A percentile compares a stretch with the other conserved stretches of the same genome.
Evolutionary conservation across 2,329 filamentous ascomycete species (phyloP).

Genomic region (Colletotrichum gigasporum): DNA sequence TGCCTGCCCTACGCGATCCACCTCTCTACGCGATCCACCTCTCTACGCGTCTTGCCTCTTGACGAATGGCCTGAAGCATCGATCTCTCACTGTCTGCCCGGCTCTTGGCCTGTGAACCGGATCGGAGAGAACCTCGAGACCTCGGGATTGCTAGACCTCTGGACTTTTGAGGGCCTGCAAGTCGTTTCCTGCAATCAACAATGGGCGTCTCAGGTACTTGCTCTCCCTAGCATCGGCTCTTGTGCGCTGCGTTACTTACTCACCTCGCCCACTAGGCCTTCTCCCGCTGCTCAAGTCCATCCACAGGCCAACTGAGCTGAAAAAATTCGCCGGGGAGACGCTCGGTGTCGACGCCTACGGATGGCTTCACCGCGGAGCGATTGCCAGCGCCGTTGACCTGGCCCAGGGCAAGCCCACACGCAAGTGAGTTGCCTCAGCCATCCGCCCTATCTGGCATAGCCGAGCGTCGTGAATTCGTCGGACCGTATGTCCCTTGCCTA

Average conservation of each 20-base stretch:
- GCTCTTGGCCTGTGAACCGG: slow-evolving; percentile 22
- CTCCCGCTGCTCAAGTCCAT: slow-evolving; percentile 95
- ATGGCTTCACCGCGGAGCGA: slow-evolving; percentile 94
- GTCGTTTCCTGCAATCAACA: slow-evolving; percentile 17
- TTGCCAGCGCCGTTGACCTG: slow-evolving; percentile 90
- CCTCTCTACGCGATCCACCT: slow-evolving; percentile 7
- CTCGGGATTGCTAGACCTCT: not conserved
- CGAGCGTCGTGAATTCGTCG: not conserved
- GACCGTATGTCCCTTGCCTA: slow-evolving; percentile 6
- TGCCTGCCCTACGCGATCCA: not conserved
- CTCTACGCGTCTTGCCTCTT: slow-evolving; percentile 18
- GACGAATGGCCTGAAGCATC: slow-evolving; percentile 22
- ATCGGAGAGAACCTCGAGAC: not conserved
- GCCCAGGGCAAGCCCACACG: slow-evolving; percentile 88
- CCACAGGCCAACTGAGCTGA: slow-evolving; percentile 86
- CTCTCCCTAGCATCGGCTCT: slow-evolving; percentile 16
- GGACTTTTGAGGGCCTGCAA: slow-evolving; percentile 7
- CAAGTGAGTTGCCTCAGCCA: slow-evolving; percentile 66
- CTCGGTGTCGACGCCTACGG: slow-evolving; percentile 97
- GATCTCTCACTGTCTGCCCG: not conserved
- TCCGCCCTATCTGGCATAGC: not conserved
- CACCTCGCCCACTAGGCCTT: slow-evolving; percentile 69
- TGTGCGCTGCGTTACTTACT: slow-evolving; percentile 20
- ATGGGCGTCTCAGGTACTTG: slow-evolving; percentile 34
- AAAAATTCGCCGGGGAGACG: slow-evolving; percentile 86